Evolutionary conservation across 2,329 filamentous ascomycete genomes (phyloP).

Genomic region (Penicillium sp.): DNA sequence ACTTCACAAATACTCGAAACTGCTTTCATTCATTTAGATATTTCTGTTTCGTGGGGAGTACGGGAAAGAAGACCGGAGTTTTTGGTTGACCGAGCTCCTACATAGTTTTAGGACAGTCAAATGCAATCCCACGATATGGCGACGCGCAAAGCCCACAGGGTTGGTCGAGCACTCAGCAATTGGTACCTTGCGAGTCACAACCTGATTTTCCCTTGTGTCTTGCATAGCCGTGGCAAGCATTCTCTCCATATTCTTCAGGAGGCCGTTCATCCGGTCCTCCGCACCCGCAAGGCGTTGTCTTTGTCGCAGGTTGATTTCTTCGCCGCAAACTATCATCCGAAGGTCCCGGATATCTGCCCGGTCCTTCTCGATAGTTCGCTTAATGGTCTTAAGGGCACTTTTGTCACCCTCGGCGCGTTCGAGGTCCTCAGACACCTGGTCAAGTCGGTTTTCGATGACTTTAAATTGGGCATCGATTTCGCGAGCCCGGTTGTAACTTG

Average conservation of each 20-base stretch:
- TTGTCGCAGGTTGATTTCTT: too few relatives aligned
- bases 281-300: too few relatives aligned
- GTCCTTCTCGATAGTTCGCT: too few relatives aligned
- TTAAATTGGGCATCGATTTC: too few relatives aligned
- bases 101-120: not conserved
- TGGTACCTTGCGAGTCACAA: not conserved
- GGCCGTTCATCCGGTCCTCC: not conserved
- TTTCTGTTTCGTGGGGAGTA: not conserved
- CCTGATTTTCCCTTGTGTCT: not conserved
- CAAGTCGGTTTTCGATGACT: too few relatives aligned
- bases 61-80: not conserved
- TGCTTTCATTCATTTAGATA: not conserved
- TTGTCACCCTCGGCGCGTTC: too few relatives aligned
- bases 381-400: too few relatives aligned
- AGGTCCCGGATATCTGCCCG: too few relatives aligned
- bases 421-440: too few relatives aligned
- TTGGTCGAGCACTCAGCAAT: not conserved
- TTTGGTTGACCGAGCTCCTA: not conserved
- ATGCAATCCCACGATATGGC: too few relatives aligned
- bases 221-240: not conserved
- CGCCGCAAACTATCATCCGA: too few relatives aligned
- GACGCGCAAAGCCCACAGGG: not conserved
- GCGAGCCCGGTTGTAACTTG: too few relatives aligned
- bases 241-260: accelerated
- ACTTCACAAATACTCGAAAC: not conserved